phyloP scores from a whole-genome alignment of 129 eudicot genomes.

The Artemisia annua region DNA sequence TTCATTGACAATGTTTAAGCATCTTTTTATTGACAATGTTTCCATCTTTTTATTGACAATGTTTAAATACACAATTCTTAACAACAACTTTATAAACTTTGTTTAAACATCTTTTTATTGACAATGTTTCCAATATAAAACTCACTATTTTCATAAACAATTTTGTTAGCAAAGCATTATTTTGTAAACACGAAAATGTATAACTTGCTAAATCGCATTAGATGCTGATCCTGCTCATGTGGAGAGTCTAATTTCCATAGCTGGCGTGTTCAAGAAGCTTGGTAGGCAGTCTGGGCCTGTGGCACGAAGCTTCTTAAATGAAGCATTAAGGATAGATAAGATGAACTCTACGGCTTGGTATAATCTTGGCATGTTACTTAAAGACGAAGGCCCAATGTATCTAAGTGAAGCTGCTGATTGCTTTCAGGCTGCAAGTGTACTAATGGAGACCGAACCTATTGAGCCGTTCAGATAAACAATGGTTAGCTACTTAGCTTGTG shows the following conservation, averaged over 20 bases:
- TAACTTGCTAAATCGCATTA: too few species aligned
- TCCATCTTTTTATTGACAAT: too few species aligned
- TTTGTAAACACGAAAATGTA: too few species aligned
- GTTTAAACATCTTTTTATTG: too few species aligned
- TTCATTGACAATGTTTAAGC: too few species aligned
- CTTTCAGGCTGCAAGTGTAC: conserved; percentile 66
- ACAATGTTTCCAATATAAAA: neutral
- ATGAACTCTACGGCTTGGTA: conserved; percentile 70
- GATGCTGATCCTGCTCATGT: conserved; percentile 61
- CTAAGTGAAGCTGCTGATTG: conserved; percentile 73
- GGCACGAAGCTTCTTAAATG: conserved; percentile 63
- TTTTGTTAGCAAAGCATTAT: too few species aligned
- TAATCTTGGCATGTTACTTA: conserved; percentile 69
- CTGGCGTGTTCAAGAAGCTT: conserved; percentile 48
- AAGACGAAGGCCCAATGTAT: conserved; percentile 42
- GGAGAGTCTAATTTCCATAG: conserved; percentile 72
- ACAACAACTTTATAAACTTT: too few species aligned
- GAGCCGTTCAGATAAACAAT: conserved; percentile 73
- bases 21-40: too few species aligned
- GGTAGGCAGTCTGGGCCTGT: conserved; percentile 44
- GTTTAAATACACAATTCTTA: too few species aligned
- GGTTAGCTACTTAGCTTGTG: neutral
- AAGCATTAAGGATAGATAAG: conserved; percentile 67
- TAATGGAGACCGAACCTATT: conserved; percentile 75
- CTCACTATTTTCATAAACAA: neutral